Evolutionary conservation across 2,329 filamentous ascomycete genomes (phyloP).

Genomic region (Fusarium sp.): DNA sequence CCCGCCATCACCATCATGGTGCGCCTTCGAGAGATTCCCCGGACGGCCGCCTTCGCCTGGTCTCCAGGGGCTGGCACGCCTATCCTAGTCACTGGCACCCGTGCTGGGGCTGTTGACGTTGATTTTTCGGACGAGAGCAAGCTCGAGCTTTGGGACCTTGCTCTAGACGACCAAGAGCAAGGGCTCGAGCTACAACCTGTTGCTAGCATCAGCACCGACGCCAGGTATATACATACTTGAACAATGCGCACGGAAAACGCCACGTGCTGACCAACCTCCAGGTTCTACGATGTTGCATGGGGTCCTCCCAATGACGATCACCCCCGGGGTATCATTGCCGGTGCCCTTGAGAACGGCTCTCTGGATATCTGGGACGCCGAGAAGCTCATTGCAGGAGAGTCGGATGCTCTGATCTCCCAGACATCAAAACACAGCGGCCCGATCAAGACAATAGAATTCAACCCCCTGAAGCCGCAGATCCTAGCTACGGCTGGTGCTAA

Average conservation of each 20-base stretch:
- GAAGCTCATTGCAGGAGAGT: slow-evolving; percentile 67
- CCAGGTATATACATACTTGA: slow-evolving; percentile 70
- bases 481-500: slow-evolving; percentile 93
- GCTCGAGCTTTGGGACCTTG: slow-evolving; percentile 95
- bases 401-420: slow-evolving; percentile 84
- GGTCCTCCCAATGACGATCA: slow-evolving; percentile 81
- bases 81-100: slow-evolving; percentile 90
- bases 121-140: slow-evolving; percentile 98
- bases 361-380: slow-evolving; percentile 93
- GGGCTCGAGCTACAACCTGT: slow-evolving; percentile 86
- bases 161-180: slow-evolving; percentile 79
- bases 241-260: slow-evolving; percentile 17
- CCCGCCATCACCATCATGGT: slow-evolving; percentile 74
- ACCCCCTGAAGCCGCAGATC: slow-evolving; percentile 89
- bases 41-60: slow-evolving; percentile 98
- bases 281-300: slow-evolving; percentile 98
- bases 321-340: slow-evolving; percentile 89
- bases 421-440: slow-evolving; percentile 91
- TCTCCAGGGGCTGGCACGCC: slow-evolving; percentile 83
- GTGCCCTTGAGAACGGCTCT: slow-evolving; percentile 92
- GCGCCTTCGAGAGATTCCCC: slow-evolving; percentile 92
- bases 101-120: slow-evolving; percentile 93
- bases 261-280: slow-evolving; percentile 52
- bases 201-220: slow-evolving; percentile 85
- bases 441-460: slow-evolving; percentile 96